Evolutionary conservation across 768 basidiomycete species (phyloP), one percentile per base, ranked within the genome.

Genomic region (Hysterangium stoloniferum): DNA sequence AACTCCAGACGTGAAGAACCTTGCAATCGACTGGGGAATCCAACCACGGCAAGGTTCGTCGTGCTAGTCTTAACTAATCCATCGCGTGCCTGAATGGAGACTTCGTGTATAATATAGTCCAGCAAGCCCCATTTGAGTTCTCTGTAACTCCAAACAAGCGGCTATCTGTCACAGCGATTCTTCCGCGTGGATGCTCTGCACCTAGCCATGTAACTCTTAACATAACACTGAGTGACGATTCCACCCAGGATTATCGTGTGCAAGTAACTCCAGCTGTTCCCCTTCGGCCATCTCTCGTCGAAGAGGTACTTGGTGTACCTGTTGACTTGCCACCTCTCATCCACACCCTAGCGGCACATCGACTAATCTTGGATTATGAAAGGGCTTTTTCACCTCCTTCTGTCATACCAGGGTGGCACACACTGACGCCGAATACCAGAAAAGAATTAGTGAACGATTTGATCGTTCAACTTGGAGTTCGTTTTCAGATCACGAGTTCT

Each of bases 341-440:
- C 24, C 82, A 83, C 57, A 71, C 73, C 0, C 64, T 82, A 33
- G 73, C 77, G 4, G 80, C 79, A 1, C 72, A 74, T 51, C 64
- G 65, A 12, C 65, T 82, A 25, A 75, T 82, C n/a, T 71, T 71
- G 56, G 77, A 77, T 15, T 60, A 79, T 36, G 68, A 73, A 40
- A 71, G 70, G 11, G 55, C 46, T 6, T 6, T 27, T 2, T 6
- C 40, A 20, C 27, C 17, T 8, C 27, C 25, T 20, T 25, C 13
- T 12, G 22, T 24, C 15, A 41, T 41, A 24, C 28, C 20, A 22
- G 49, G 53, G 4, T 57, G 51, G 19, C 65, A 64, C 17, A 65
- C 63, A n/a, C 62, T 71, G 20, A 70, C 68, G 4, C 54, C 45
- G 8, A 54, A 67, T 4, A 42, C 60, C 66, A 1, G 60, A 63